A percentile compares a stretch with the other conserved stretches of the same genome.
phyloP scores from a whole-genome alignment of 2,329 filamentous ascomycete genomes.

The Cercospora zeae-maydis region DNA sequence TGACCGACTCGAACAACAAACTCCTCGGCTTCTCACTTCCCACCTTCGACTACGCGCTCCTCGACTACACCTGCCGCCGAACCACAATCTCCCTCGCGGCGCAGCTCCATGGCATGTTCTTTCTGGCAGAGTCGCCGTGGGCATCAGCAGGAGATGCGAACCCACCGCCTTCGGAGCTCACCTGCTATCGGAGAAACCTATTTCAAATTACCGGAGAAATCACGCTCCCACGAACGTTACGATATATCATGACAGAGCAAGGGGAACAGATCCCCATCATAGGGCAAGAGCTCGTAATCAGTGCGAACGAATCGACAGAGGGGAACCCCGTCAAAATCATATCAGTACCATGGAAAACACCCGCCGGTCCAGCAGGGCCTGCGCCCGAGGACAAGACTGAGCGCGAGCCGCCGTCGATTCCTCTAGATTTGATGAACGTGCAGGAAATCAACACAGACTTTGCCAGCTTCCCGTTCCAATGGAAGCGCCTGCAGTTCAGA shows the following conservation, averaged over 20 bases:
- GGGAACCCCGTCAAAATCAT: constrained; percentile 89
- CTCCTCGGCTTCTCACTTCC: constrained; percentile 52
- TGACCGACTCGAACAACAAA: constrained; percentile 61
- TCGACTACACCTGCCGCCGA: constrained; percentile 63
- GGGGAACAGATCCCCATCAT: constrained; percentile 80
- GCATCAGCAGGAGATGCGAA: constrained; percentile 55
- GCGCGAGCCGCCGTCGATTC: constrained; percentile 80
- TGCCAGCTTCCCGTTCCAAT: constrained; percentile 87
- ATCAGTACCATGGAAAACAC: constrained; percentile 97
- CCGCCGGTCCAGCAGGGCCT: constrained; percentile 64
- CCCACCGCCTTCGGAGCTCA: constrained; percentile 73
- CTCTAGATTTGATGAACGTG: constrained; percentile 64
- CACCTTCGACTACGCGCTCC: constrained; percentile 53
- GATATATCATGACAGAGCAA: constrained; percentile 78
- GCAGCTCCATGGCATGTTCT: constrained; percentile 86
- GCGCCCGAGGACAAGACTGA: constrained; percentile 65
- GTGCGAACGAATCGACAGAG: constrained; percentile 91
- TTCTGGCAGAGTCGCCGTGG: constrained; percentile 74
- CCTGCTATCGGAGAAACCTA: constrained; percentile 90
- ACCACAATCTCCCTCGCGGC: constrained; percentile 66
- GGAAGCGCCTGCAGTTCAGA: constrained; percentile 88
- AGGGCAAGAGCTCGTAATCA: constrained; percentile 81
- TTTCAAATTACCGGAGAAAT: constrained; percentile 94
- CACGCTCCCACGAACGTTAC: constrained; percentile 70
- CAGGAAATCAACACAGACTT: constrained; percentile 75